Percentiles rank a stretch among this genome's conserved stretches.
phyloP scores from a whole-genome alignment of 2,329 filamentous ascomycete species.

The Trichoderma lentiforme region DNA sequence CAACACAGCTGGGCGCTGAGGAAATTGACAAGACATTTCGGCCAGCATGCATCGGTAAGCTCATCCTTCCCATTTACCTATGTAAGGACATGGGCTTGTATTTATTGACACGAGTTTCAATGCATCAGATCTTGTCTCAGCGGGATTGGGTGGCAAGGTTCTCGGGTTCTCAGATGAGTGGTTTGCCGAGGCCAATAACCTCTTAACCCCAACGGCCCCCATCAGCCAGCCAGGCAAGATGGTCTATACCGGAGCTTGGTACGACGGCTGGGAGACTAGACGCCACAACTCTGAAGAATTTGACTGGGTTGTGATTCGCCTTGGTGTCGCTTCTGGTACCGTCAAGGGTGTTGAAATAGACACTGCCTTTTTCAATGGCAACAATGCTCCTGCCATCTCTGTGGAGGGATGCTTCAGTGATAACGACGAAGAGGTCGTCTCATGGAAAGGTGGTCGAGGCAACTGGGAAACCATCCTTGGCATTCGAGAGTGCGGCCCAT shows the following conservation, averaged over 20 bases:
- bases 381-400: slow-evolving; percentile 75
- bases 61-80: background rate
- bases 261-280: slow-evolving; percentile 68
- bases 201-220: slow-evolving; percentile 61
- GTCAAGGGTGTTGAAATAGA: slow-evolving; percentile 75
- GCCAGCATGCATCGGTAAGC: slow-evolving; percentile 57
- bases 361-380: slow-evolving; percentile 78
- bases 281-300: slow-evolving; percentile 62
- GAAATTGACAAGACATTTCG: slow-evolving; percentile 61
- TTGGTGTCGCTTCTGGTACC: slow-evolving; percentile 67
- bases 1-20: slow-evolving; percentile 46
- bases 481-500: slow-evolving; percentile 69
- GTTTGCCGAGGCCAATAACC: slow-evolving; percentile 64
- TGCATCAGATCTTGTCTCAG: slow-evolving; percentile 63
- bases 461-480: slow-evolving; percentile 71
- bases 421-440: slow-evolving; percentile 61
- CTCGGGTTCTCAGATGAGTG: slow-evolving; percentile 65
- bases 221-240: slow-evolving; percentile 64
- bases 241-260: slow-evolving; percentile 68
- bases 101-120: background rate
- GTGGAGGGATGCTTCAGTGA: slow-evolving; percentile 71
- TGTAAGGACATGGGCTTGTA: background rate
- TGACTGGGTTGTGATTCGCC: slow-evolving; percentile 64
- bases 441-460: slow-evolving; percentile 56
- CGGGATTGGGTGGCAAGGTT: slow-evolving; percentile 59